These are phyloP conservation scores for Epicoccum nigrum DNA, from an alignment of 2,329 filamentous ascomycete species.

Conservation along the genomic window DNA sequence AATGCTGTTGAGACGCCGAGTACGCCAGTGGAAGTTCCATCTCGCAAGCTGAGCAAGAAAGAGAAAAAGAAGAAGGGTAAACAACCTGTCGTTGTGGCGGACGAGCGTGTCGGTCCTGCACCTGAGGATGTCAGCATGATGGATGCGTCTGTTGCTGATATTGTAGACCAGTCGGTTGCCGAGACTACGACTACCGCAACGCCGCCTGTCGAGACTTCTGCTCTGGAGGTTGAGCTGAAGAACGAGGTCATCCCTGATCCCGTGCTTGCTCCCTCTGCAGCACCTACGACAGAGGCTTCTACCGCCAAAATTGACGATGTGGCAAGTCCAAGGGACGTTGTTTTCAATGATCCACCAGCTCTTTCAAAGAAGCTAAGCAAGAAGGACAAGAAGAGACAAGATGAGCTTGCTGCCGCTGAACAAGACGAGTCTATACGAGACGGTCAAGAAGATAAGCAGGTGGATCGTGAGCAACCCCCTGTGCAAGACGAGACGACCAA, in stretches of 20 bases:
- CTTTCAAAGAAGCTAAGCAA: slow-evolving; percentile 30
- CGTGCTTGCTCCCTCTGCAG: background rate
- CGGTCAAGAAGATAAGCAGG: background rate
- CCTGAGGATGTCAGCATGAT: background rate
- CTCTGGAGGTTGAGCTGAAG: background rate
- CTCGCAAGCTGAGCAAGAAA: slow-evolving; percentile 30
- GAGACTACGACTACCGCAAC: background rate
- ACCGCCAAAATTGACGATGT: background rate
- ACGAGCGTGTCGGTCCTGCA: slow-evolving; percentile 10
- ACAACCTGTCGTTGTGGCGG: slow-evolving; percentile 4
- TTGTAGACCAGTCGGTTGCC: background rate
- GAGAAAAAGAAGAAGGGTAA: slow-evolving; percentile 27
- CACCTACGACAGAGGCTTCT: background rate
- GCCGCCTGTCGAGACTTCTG: background rate
- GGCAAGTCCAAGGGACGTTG: background rate
- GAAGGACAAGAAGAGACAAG: slow-evolving; percentile 49
- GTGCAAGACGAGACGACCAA: background rate
- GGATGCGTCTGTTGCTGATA: background rate
- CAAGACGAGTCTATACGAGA: background rate
- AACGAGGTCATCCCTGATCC: background rate
- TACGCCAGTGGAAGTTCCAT: background rate
- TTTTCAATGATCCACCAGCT: slow-evolving; percentile 16
- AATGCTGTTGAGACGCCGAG: slow-evolving; percentile 1
- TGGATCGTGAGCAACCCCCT: background rate
- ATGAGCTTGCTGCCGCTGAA: background rate